These are phyloP conservation scores for Vitis hybrid DNA, from an alignment of 177 flowering plant species.

Conservation along the genomic window DNA sequence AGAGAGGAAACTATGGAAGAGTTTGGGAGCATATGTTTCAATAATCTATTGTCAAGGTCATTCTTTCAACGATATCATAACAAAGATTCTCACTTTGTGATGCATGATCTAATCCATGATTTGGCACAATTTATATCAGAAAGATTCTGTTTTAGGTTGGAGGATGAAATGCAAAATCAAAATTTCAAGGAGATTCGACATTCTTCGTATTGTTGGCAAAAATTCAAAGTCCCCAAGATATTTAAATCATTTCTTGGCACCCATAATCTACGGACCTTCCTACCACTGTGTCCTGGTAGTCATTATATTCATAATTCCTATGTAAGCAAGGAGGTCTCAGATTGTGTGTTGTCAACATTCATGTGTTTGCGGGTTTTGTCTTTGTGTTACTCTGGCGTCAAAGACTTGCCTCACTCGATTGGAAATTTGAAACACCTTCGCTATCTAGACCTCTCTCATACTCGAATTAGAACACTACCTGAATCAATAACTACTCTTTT, in stretches of 20 bases:
- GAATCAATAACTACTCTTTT: constrained; percentile 16
- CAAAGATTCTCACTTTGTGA: constrained; percentile 5
- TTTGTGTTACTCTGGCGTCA: background rate
- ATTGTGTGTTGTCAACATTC: constrained; percentile 9
- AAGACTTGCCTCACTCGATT: constrained; percentile 21
- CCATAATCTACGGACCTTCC: constrained; percentile 22
- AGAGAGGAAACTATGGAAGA: constrained; percentile 19
- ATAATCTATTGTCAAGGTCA: constrained; percentile 22
- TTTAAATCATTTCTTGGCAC: constrained; percentile 8
- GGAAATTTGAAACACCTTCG: constrained; percentile 31
- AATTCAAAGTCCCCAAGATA: background rate
- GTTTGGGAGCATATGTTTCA: constrained; percentile 26
- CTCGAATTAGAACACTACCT: constrained; percentile 22
- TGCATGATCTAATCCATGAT: constrained; percentile 47
- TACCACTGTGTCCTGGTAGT: constrained; percentile 3
- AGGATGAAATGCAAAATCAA: background rate
- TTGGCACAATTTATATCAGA: constrained; percentile 26
- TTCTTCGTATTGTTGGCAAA: constrained; percentile 7
- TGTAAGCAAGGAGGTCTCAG: background rate
- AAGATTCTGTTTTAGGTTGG: constrained; percentile 16
- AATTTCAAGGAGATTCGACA: constrained; percentile 17
- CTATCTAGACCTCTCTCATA: constrained; percentile 30
- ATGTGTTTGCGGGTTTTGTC: constrained; percentile 19
- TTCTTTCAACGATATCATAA: constrained; percentile 20
- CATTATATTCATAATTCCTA: too few species aligned